These are phyloP conservation scores for Fusarium solani-melongenae DNA, from an alignment of 2,329 filamentous ascomycete genomes.

Conservation along the genomic window DNA sequence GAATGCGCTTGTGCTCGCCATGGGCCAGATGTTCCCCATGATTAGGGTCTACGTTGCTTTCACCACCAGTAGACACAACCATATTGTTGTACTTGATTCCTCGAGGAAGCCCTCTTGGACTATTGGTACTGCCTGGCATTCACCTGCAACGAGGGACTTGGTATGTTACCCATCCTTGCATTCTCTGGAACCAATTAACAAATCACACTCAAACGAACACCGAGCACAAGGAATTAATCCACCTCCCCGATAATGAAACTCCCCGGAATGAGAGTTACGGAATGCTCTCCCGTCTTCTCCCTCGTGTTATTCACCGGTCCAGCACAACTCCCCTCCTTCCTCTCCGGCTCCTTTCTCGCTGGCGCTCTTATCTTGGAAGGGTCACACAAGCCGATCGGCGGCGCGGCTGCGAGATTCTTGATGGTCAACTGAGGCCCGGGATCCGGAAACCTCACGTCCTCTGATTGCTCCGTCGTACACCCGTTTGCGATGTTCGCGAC, in stretches of 20 bases:
- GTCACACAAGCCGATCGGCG: slow-evolving; percentile 18
- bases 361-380: neutral
- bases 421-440: slow-evolving; percentile 65
- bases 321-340: neutral
- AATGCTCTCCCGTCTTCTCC: neutral
- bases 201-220: neutral
- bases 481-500: slow-evolving; percentile 70
- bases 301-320: neutral
- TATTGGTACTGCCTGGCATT: neutral
- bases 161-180: neutral
- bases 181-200: neutral
- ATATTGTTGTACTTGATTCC: neutral
- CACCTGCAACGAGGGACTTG: neutral
- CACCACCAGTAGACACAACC: neutral
- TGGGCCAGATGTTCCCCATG: neutral
- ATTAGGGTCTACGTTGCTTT: too few species aligned
- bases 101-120: neutral
- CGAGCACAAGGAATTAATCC: neutral
- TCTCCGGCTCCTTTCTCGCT: neutral
- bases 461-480: slow-evolving; percentile 65
- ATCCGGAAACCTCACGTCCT: slow-evolving; percentile 70
- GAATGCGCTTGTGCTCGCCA: neutral
- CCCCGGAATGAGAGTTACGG: neutral
- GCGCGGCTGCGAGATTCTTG: slow-evolving; percentile 9
- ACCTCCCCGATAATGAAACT: neutral